These are phyloP conservation scores for Mycena polygramma DNA, from an alignment of 768 basidiomycete species.

Conservation along the genomic window DNA sequence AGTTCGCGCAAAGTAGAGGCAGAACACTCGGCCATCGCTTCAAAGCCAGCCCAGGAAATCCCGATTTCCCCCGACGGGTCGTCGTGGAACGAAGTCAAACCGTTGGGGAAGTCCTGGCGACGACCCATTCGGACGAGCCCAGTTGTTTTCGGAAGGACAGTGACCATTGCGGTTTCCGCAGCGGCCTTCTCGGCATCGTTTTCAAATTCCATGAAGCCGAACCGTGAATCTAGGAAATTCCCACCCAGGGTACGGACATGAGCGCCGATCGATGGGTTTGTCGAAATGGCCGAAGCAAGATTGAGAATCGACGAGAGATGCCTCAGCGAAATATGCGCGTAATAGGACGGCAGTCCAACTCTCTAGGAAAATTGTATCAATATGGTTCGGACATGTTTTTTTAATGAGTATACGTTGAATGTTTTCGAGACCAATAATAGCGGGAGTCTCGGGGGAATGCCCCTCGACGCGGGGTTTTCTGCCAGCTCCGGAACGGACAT, in stretches of 20 bases:
- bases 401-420: neutral
- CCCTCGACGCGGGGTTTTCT: neutral
- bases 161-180: neutral
- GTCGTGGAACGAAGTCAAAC: neutral
- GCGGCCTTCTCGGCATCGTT: neutral
- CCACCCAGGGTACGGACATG: neutral
- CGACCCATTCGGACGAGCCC: neutral
- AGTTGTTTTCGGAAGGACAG: constrained; percentile 7
- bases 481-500: constrained; percentile 12
- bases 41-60: constrained; percentile 16
- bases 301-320: neutral
- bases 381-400: neutral
- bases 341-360: constrained; percentile 15
- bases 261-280: neutral
- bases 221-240: neutral
- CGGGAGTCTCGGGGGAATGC: neutral
- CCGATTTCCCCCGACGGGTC: neutral
- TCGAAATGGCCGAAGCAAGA: neutral
- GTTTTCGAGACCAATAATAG: constrained; percentile 11
- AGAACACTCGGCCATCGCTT: neutral
- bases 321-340: neutral
- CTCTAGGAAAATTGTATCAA: neutral
- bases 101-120: neutral
- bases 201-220: neutral
- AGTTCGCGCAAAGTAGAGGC: constrained; percentile 3